phyloP scores from a whole-genome alignment of 2,329 filamentous ascomycete species.

The Cladorrhinum sp. region DNA sequence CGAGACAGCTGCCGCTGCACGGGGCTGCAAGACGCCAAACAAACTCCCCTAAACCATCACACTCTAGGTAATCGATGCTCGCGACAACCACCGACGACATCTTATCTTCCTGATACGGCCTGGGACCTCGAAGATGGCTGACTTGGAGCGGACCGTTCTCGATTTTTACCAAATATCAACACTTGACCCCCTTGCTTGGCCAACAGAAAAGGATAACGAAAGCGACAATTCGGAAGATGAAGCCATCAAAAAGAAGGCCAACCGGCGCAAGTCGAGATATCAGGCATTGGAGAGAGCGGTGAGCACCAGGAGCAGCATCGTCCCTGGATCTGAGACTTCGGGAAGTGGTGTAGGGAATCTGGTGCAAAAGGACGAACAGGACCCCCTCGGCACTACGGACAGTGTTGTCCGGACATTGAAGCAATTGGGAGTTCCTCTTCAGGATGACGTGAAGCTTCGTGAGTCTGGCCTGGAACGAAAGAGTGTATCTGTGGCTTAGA shows the following conservation, averaged over 20 bases:
- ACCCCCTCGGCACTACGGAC: slow-evolving; percentile 82
- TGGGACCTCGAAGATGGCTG: slow-evolving; percentile 48
- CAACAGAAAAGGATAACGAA: slow-evolving; percentile 73
- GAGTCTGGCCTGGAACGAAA: slow-evolving; percentile 37
- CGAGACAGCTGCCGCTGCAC: background rate
- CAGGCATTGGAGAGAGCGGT: slow-evolving; percentile 77
- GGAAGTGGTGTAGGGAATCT: slow-evolving; percentile 67
- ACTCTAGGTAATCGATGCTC: background rate
- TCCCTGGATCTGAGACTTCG: slow-evolving; percentile 66
- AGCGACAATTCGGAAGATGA: slow-evolving; percentile 65
- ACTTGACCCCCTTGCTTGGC: slow-evolving; percentile 81
- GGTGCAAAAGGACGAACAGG: slow-evolving; percentile 87
- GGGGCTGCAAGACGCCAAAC: background rate
- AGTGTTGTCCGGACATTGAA: slow-evolving; percentile 82
- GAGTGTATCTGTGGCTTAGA: slow-evolving; percentile 13
- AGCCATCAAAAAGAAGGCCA: slow-evolving; percentile 45
- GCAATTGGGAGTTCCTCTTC: slow-evolving; percentile 72
- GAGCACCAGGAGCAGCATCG: slow-evolving; percentile 63
- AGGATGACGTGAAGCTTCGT: slow-evolving; percentile 79
- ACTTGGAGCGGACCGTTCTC: slow-evolving; percentile 73
- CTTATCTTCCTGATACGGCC: background rate
- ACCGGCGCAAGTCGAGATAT: slow-evolving; percentile 72
- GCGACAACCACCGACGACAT: background rate
- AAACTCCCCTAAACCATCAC: background rate
- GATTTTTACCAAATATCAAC: slow-evolving; percentile 86